Evolutionary conservation across 2,329 filamentous ascomycete genomes (phyloP), one percentile per base, ranked within the genome.

Genomic region (Hymenoscyphus albidus): DNA sequence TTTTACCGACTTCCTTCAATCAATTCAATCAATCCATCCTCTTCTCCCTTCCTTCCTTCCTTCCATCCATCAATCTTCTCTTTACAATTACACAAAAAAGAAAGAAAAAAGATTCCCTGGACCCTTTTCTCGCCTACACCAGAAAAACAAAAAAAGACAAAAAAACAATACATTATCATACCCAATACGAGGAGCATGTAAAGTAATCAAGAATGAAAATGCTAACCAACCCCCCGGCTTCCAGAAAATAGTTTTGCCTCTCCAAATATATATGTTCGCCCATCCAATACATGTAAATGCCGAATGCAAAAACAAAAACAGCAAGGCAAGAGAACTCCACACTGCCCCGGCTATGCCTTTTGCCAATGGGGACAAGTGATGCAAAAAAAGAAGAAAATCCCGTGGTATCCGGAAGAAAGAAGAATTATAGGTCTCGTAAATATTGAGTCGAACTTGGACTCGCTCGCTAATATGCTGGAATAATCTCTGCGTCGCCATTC

Each of bases 221-320:
- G 3, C 31, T 18, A 1, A 18, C 22, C 5, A 56, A 56, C 22
- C 22, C n/a, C 51, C 51, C 5, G 51, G 51, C 13, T 9, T 22
- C 18, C 18, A 56, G 22, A 56, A n/a, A 31, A 56, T 22, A 56
- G 10, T 35, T 7, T 35, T 7, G 31, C 51, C 22, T 32, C 4
- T 9, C 51, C 51, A 56, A 56, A 32, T 56, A 56, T 31, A 56
- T 22, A 56, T 22, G 4, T 44, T 44, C 42, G 16, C 58, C 38
- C 58, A 59, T 59, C 58, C 58, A 59, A 59, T 59, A 59, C 44
- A 38, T 59, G 58, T 59, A 59, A 59, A 59, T 59, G 58, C 58
- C 14, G 58, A 59, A 22, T 22, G 27, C 44, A 51, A 51, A 51
- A 48, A n/a, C 14, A 22, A n/a, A 42, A 6, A 35, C 5, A 35